Percentiles rank a stretch among this genome's conserved stretches.
Evolutionary conservation across 1,284 basidiomycete genomes (phyloP).

Genomic region (Gymnopus androsaceus): DNA sequence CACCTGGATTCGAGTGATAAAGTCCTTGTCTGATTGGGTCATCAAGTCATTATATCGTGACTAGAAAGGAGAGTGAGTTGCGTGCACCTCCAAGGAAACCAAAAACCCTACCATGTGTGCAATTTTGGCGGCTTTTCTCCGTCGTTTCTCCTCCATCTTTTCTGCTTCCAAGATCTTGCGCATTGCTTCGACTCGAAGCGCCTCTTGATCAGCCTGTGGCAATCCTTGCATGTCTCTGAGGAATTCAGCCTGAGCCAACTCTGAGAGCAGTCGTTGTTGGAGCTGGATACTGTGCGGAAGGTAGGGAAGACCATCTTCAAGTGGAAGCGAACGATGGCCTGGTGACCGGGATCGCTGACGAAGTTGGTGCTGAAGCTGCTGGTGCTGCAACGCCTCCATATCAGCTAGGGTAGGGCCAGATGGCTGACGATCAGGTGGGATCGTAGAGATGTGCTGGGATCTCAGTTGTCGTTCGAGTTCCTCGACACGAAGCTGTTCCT

Average conservation of each 20-base stretch:
- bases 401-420: slow-evolving; percentile 43
- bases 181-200: slow-evolving; percentile 75
- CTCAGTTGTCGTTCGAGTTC: slow-evolving; percentile 63
- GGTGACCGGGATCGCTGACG: slow-evolving; percentile 55
- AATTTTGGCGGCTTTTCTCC: slow-evolving; percentile 81
- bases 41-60: slow-evolving; percentile 97
- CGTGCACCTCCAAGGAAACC: slow-evolving; percentile 13
- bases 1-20: slow-evolving; percentile 98
- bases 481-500: slow-evolving; percentile 62
- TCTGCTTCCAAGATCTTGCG: slow-evolving; percentile 87
- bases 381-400: slow-evolving; percentile 38
- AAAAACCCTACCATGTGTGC: slow-evolving; percentile 74
- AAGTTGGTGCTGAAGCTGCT: slow-evolving; percentile 36
- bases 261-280: slow-evolving; percentile 70
- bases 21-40: slow-evolving; percentile 99
- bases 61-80: slow-evolving; percentile 44
- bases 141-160: slow-evolving; percentile 79
- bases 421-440: slow-evolving; percentile 45
- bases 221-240: slow-evolving; percentile 60
- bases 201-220: slow-evolving; percentile 65
- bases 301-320: slow-evolving; percentile 51
- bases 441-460: slow-evolving; percentile 48
- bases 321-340: slow-evolving; percentile 39
- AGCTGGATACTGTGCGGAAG: slow-evolving; percentile 65
- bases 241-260: slow-evolving; percentile 71